Evolutionary conservation across 2,329 filamentous ascomycete species (phyloP), one percentile per base, ranked within the genome.

Genomic region (Eutypa lata): DNA sequence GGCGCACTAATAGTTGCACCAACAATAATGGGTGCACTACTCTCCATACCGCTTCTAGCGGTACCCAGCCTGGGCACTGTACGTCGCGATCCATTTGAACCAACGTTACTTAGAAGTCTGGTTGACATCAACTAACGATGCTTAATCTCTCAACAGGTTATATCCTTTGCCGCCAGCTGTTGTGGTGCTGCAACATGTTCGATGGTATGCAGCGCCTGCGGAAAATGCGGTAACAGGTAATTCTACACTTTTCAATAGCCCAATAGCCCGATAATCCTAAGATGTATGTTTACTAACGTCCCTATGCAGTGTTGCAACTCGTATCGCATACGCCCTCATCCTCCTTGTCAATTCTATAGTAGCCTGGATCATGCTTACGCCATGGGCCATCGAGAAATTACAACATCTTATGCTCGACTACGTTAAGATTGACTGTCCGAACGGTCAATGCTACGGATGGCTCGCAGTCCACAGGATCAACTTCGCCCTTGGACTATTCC

Each of bases 281-380:
- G 13, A 18, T 38, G 4, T 38, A 16, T 16, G 35, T 18, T 38
- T 16, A 38, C 35, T 18, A 14, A 38, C 35, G 13, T 38, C 35
- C 6, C 35, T 38, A 16, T 14, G 33, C 62, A 95, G 91, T 75
- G 92, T 97, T 75, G 92, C 92, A 52, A 99, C 94, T 61, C 90
- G 94, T 77, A 95, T 97, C 75, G 93, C 90, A 67, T 97, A 96
- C 71, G 92, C 94, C 59, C 84, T 97, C 66, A 88, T 99, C 57
- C 89, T 99, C 51, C 86, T 99, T 61, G 76, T 97, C 73, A 99
- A 99, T 80, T 97, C 93, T 54, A 96, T 97, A 59, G 71, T 97
- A 49, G 93, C 94, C 35, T 99, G 94, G 94, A 90, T 99, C 63
- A 96, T 97, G 91, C 91, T 99, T 75, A 99, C 94, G 21, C 90